Base-by-base conservation (phyloP, 345 rosid genomes). In the Psidium friedrichsthalianum region DNA sequence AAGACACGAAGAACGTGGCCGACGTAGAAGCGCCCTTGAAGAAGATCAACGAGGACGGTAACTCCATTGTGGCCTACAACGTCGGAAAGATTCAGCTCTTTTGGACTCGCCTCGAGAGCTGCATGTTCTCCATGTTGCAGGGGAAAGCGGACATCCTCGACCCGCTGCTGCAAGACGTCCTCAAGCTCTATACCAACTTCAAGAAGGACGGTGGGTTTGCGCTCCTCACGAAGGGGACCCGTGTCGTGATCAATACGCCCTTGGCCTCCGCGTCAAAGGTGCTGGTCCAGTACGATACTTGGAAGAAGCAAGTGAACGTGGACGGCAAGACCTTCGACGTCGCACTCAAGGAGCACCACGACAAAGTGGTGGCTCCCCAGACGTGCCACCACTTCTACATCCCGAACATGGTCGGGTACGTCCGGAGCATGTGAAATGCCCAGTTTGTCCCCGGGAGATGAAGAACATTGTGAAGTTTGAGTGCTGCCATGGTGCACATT, bases 401-500 rank as follows among this genome's bases (percentile, higher is more conserved):
- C 84, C 84, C 84, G 11, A 82, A 82, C 59, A 82, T 61, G 78
- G 59, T 25, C 25, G 82, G 84, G 20, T 53, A 61, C 36, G 40
- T 86, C 87, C 84, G 2, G 84, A 85, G 82, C 25, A 82, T 25
- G 80, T 82, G 55, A 82, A 82, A 6, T 86, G 82, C 29, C 87
- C 87, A 15, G 61, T 58, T 14, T 86, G 87, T 36, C 81, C 84
- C 12, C 83, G 84, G 29, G 20, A 29, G 47, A 86, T 86, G 87
- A 61, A 56, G 84, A 86, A 59, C 58, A 51, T 82, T 16, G 59
- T 82, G 58, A 86, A 82, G 81, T 86, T 82, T 27, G 81, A 57
- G 56, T 86, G 87, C 51, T 82, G 87, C 82, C 87, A 86, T 52
- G 87, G 86, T 27, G 86, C 74, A 49, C 86, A 76, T 74, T 74